Conservation (phyloP, 305 asterid species). For the Fraxinus albicans region DNA sequence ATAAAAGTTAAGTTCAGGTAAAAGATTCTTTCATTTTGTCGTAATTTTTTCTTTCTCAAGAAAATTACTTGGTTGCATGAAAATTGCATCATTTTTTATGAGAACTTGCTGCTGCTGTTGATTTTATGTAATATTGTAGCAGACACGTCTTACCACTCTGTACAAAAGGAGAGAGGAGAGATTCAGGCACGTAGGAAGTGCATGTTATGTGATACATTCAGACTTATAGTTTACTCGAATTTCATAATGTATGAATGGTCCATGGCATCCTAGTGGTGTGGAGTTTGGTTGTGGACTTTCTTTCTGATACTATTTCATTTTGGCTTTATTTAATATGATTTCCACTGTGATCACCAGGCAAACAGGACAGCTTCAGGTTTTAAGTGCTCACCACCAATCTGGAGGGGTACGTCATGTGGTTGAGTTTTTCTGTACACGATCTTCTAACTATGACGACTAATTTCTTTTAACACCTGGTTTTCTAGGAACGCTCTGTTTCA, state of each 20-base stretch:
- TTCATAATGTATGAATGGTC: not conserved
- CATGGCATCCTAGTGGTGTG: not conserved
- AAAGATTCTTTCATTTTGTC: slow-evolving; percentile 2
- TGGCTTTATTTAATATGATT: slow-evolving; percentile 17
- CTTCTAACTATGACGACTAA: slow-evolving; percentile 27
- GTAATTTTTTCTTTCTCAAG: slow-evolving; percentile 6
- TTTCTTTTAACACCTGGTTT: slow-evolving; percentile 20
- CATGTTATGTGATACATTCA: slow-evolving; percentile 13
- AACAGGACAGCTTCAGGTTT: slow-evolving; percentile 93
- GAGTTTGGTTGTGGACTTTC: slow-evolving; percentile 1
- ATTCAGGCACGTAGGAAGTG: not conserved
- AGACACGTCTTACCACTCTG: not conserved
- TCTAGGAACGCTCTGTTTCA: slow-evolving; percentile 95
- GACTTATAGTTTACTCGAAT: slow-evolving; percentile 5
- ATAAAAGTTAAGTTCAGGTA: slow-evolving; percentile 99
- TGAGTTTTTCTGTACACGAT: slow-evolving; percentile 24
- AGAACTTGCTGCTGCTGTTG: not conserved
- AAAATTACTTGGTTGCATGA: not conserved
- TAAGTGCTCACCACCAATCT: slow-evolving; percentile 97
- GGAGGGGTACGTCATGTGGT: slow-evolving; percentile 80
- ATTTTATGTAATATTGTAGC: not conserved
- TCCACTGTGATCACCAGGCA: slow-evolving; percentile 55
- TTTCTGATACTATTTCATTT: slow-evolving; percentile 9
- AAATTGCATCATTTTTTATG: not conserved
- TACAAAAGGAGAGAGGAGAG: not conserved